These are phyloP conservation scores for Phytophthora sansomeana DNA, from an alignment of 352 stramenopile species.

Conservation along the genomic window DNA sequence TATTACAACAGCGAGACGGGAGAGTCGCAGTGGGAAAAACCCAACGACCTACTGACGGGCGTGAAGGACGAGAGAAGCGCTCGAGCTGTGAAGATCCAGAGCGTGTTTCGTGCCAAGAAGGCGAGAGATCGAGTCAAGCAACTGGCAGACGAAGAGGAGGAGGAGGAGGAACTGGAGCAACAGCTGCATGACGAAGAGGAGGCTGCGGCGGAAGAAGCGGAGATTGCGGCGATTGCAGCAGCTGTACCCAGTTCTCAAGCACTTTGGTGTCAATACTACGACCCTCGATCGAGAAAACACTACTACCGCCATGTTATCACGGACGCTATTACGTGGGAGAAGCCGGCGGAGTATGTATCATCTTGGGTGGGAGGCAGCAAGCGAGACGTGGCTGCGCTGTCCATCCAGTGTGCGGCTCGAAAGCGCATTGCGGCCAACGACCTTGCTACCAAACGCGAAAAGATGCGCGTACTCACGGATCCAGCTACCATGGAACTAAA, in stretches of 20 bases:
- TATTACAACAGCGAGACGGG: constrained; percentile 60
- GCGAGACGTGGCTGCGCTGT: constrained; percentile 46
- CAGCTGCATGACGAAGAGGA: constrained; percentile 18
- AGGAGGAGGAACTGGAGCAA: constrained; percentile 28
- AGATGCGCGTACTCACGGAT: constrained; percentile 43
- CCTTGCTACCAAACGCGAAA: constrained; percentile 37
- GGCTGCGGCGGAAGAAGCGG: constrained; percentile 11
- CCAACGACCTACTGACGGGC: constrained; percentile 41
- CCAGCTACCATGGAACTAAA: constrained; percentile 45
- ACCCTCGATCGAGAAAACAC: constrained; percentile 44
- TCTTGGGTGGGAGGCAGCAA: constrained; percentile 28
- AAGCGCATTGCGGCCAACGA: constrained; percentile 43
- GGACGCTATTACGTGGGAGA: constrained; percentile 43
- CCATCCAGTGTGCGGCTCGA: constrained; percentile 67
- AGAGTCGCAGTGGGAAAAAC: constrained; percentile 54
- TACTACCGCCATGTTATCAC: constrained; percentile 45
- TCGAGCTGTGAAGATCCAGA: constrained; percentile 65
- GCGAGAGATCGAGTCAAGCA: constrained; percentile 45
- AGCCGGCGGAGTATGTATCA: constrained; percentile 30
- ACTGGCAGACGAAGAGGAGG: constrained; percentile 37
- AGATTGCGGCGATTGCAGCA: background rate
- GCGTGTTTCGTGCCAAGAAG: constrained; percentile 52
- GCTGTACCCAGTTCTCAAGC: constrained; percentile 1
- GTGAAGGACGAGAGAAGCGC: constrained; percentile 43
- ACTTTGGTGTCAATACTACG: constrained; percentile 56